A percentile compares a stretch with the other conserved stretches of the same genome.
These are phyloP conservation scores for Salix caprea DNA, from an alignment of 345 rosid genomes.

Conservation along the genomic window DNA sequence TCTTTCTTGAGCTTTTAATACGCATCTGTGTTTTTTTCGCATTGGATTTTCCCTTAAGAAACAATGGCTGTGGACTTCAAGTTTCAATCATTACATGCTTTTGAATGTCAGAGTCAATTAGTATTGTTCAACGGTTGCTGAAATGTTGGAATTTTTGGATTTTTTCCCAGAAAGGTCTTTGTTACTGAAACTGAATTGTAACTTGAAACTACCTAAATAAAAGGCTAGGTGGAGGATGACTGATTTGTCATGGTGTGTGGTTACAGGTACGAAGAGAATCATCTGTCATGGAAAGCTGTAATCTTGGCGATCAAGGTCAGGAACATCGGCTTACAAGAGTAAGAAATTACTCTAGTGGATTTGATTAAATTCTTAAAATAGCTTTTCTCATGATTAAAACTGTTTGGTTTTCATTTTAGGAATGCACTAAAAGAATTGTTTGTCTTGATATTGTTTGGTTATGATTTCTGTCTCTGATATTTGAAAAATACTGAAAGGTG, in stretches of 20 bases:
- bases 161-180: not conserved
- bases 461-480: slow-evolving; percentile 19
- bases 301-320: slow-evolving; percentile 29
- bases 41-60: not conserved
- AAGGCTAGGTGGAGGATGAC: not conserved
- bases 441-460: not conserved
- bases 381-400: not conserved
- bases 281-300: slow-evolving; percentile 14
- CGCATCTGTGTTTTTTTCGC: too few relatives aligned
- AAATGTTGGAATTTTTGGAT: not conserved
- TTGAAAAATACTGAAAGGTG: slow-evolving; percentile 48
- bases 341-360: slow-evolving; percentile 1
- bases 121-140: too few relatives aligned
- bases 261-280: slow-evolving; percentile 67
- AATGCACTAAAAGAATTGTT: too few relatives aligned
- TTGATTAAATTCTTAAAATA: not conserved
- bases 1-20: too few relatives aligned
- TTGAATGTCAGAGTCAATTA: too few relatives aligned
- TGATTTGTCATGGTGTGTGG: not conserved
- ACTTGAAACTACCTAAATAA: not conserved
- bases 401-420: too few relatives aligned
- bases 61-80: not conserved
- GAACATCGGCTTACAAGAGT: slow-evolving; percentile 59
- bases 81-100: not conserved
- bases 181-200: not conserved